These are phyloP conservation scores for Erigeron philadelphicus DNA, from an alignment of 140 eudicot species.

Conservation along the genomic window DNA sequence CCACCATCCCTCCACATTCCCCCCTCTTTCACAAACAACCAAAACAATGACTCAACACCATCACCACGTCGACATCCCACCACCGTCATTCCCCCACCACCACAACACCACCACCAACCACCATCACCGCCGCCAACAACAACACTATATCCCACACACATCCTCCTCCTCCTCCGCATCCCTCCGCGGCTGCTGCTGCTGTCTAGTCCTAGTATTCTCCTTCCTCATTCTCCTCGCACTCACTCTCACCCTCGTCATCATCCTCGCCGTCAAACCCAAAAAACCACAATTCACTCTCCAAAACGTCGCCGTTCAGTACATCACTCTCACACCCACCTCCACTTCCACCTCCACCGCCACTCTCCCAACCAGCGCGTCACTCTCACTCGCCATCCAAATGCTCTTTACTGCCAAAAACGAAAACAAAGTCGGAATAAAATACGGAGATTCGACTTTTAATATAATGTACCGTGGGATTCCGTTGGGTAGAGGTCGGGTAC, in stretches of 20 bases:
- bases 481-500: slow-evolving; percentile 64
- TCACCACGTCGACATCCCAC: slow-evolving; percentile 1
- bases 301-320: slow-evolving; percentile 71
- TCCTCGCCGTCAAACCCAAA: slow-evolving; percentile 81
- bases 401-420: slow-evolving; percentile 63
- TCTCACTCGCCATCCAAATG: slow-evolving; percentile 59
- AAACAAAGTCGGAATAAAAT: slow-evolving; percentile 72
- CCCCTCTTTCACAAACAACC: background rate
- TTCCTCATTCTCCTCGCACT: slow-evolving; percentile 58
- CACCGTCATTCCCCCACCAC: slow-evolving; percentile 7
- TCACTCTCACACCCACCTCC: slow-evolving; percentile 34
- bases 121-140: slow-evolving; percentile 2
- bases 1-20: background rate
- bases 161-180: slow-evolving; percentile 53
- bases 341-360: slow-evolving; percentile 30
- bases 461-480: slow-evolving; percentile 89
- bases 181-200: slow-evolving; percentile 87
- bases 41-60: slow-evolving; percentile 6
- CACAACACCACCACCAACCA: slow-evolving; percentile 9
- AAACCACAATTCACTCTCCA: slow-evolving; percentile 87
- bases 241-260: slow-evolving; percentile 62
- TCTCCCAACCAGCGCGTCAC: slow-evolving; percentile 34
- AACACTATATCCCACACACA: slow-evolving; percentile 30
- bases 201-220: slow-evolving; percentile 78
- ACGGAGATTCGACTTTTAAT: slow-evolving; percentile 71